phyloP scores from a whole-genome alignment of 2,329 filamentous ascomycete genomes.

The Fusarium vanettenii region DNA sequence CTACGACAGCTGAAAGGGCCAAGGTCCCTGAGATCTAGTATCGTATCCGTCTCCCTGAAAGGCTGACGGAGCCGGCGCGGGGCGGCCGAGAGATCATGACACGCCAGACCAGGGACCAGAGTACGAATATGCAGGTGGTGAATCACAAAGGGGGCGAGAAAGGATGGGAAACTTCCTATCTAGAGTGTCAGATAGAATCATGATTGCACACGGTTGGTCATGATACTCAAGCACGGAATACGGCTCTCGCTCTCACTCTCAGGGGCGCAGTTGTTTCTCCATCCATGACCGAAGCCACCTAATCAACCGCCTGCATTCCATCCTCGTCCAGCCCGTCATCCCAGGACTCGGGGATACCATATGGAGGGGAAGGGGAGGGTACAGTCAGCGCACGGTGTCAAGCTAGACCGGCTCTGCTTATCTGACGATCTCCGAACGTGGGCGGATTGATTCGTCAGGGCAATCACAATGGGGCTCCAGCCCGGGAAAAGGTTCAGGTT shows the following conservation, averaged over 20 bases:
- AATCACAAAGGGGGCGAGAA: not conserved
- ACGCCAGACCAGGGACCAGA: not conserved
- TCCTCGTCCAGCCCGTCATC: slow-evolving; percentile 22
- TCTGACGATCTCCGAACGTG: slow-evolving; percentile 48
- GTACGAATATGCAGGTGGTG: not conserved
- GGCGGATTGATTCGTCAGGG: slow-evolving; percentile 49
- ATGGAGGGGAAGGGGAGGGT: not conserved
- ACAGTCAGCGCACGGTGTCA: slow-evolving; percentile 35
- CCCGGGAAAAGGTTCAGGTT: slow-evolving; percentile 1
- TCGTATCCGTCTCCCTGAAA: slow-evolving; percentile 11
- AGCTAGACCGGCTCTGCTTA: slow-evolving; percentile 24
- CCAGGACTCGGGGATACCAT: not conserved
- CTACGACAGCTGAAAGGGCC: not conserved
- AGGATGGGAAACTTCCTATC: not conserved
- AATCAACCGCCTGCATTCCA: slow-evolving; percentile 25
- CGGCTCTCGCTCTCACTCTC: not conserved
- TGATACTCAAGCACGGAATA: not conserved
- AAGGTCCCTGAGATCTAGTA: slow-evolving; percentile 11
- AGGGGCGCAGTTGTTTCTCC: not conserved
- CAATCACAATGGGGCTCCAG: slow-evolving; percentile 2
- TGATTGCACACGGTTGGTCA: not conserved
- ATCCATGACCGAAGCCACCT: not conserved
- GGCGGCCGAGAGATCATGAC: not conserved
- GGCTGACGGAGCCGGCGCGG: not conserved
- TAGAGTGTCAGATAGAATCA: not conserved